A percentile compares a stretch with the other conserved stretches of the same genome.
These are phyloP conservation scores for Trebouxia sp. DNA, from an alignment of 139 green algal species.

Conservation along the genomic window DNA sequence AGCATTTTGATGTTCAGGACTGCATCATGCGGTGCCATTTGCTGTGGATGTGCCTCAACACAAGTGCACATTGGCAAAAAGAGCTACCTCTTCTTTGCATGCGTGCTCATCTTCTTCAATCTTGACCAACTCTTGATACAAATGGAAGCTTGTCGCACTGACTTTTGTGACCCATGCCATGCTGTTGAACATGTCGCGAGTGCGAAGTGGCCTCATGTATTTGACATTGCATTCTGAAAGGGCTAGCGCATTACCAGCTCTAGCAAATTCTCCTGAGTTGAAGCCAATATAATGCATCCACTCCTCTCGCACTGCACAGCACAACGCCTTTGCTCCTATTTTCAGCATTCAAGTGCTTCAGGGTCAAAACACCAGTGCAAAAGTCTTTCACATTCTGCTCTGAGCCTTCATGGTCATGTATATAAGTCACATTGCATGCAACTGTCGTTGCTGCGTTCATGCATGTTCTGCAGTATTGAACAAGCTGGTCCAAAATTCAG, in stretches of 20 bases:
- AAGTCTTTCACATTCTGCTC: too few relatives aligned
- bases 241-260: slow-evolving; percentile 48
- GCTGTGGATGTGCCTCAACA: not conserved
- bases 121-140: slow-evolving; percentile 41
- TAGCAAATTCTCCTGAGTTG: slow-evolving; percentile 43
- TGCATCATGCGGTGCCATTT: too few relatives aligned
- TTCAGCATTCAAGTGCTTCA: not conserved
- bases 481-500: too few relatives aligned
- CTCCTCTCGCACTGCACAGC: slow-evolving; percentile 44
- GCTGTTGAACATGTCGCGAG: slow-evolving; percentile 36
- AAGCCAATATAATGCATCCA: slow-evolving; percentile 47
- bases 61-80: not conserved
- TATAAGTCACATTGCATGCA: too few relatives aligned
- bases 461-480: too few relatives aligned
- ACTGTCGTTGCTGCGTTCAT: not conserved
- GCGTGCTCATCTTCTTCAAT: not conserved
- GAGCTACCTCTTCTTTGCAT: slow-evolving; percentile 9
- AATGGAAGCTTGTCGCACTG: slow-evolving; percentile 27
- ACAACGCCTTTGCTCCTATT: not conserved
- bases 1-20: too few relatives aligned
- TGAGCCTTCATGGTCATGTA: too few relatives aligned
- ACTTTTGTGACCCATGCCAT: slow-evolving; percentile 33
- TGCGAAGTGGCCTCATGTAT: slow-evolving; percentile 41
- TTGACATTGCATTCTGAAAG: slow-evolving; percentile 54
- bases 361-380: too few relatives aligned